Percentiles rank a stretch among this genome's conserved stretches.
Conservation (phyloP, 2,329 filamentous ascomycete species). For the Colletotrichum sp. region DNA sequence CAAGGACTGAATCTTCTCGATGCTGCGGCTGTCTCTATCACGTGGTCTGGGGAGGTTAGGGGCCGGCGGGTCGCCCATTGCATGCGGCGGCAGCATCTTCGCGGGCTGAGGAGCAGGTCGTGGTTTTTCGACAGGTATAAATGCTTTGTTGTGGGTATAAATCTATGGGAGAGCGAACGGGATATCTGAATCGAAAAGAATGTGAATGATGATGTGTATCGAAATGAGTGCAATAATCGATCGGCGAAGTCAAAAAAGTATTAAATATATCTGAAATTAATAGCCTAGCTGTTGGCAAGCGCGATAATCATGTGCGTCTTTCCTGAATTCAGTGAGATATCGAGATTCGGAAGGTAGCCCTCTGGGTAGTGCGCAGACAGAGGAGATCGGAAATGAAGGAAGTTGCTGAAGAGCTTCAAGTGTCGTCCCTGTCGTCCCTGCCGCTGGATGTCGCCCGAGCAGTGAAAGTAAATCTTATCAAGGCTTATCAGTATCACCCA, state of each 20-base stretch:
- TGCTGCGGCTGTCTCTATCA: background rate
- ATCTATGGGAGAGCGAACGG: background rate
- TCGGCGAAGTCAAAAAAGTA: background rate
- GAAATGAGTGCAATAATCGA: background rate
- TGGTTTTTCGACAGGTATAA: background rate
- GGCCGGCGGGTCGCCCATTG: background rate
- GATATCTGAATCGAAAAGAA: background rate
- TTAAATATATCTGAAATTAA: background rate
- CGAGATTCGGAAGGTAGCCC: background rate
- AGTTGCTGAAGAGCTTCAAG: background rate
- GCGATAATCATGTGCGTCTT: background rate
- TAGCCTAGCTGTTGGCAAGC: background rate
- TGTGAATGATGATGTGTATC: background rate
- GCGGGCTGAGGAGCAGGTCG: background rate
- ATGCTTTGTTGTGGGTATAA: background rate
- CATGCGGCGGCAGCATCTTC: background rate
- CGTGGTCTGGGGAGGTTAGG: background rate
- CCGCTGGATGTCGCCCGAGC: background rate
- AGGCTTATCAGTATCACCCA: background rate
- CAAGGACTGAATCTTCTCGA: background rate
- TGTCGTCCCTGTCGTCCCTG: background rate
- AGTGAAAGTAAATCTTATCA: background rate
- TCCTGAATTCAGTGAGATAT: fast-evolving
- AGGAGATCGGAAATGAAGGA: background rate
- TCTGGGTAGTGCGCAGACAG: background rate